Evolutionary conservation across 306 rosid species (phyloP).

Genomic region (Glycyrrhiza uralensis): DNA sequence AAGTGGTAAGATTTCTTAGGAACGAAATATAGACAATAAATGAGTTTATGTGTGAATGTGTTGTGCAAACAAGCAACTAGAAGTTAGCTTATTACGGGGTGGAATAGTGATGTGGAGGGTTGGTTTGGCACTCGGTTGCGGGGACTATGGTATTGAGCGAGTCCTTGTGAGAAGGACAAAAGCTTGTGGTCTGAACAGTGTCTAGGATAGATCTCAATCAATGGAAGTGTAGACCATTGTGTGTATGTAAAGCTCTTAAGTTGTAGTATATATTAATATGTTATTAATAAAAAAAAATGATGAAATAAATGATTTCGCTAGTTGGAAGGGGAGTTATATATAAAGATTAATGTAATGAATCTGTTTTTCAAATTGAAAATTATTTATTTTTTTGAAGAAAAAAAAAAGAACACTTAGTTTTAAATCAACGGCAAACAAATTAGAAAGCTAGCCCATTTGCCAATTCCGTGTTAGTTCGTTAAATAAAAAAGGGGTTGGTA

Average conservation of each 20-base stretch:
- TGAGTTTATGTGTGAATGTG: slow-evolving; percentile 13
- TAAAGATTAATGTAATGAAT: too few species aligned
- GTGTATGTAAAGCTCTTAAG: neutral
- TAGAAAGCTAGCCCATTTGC: too few species aligned
- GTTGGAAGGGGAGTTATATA: too few species aligned
- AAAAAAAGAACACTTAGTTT: too few species aligned
- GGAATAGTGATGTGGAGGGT: slow-evolving; percentile 31
- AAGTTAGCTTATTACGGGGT: slow-evolving; percentile 24
- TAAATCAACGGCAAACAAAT: too few species aligned
- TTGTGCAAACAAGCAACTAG: neutral
- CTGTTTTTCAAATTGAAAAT: too few species aligned
- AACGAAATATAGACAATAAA: neutral
- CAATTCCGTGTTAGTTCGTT: too few species aligned
- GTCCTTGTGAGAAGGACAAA: slow-evolving; percentile 36
- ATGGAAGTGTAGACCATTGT: neutral
- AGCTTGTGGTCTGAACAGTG: neutral
- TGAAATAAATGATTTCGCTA: too few species aligned
- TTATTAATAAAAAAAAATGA: neutral
- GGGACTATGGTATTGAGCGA: slow-evolving; percentile 37
- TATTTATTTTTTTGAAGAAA: too few species aligned
- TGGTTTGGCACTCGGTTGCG: slow-evolving; percentile 4
- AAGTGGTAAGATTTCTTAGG: neutral
- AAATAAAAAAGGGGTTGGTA: too few species aligned
- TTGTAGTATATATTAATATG: neutral
- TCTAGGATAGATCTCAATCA: slow-evolving; percentile 20